Base-by-base conservation (phyloP, 768 basidiomycete species). In the Termitomyces sp. region DNA sequence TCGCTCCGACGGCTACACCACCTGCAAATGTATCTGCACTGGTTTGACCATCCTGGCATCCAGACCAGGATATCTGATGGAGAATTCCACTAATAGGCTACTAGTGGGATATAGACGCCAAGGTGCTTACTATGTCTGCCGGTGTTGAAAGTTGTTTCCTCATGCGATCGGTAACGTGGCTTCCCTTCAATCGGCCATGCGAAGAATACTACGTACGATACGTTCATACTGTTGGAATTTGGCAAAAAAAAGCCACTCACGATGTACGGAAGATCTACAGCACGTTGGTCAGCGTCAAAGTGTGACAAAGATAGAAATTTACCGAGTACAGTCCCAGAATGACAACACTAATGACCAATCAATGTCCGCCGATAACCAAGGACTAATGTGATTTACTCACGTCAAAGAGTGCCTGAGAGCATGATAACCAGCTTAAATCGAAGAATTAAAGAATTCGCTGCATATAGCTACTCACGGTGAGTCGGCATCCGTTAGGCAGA, bases 1-100 rank as follows among this genome's bases (percentile, higher is more conserved):
- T 92, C 3, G 90, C 91, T 2, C 91, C 91, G 7, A 88, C 86
- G 0, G 89, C 86, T 4, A 83, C 76, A 25, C 87, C 87, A 29
- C 77, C 79, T 32, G 81, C 76, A 55, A 83, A 82, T 1, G 88
- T 88, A 68, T 91, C 90, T 0, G 87, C 86, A 68, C 89, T 91
- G 0, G 83, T 90, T 71, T 90, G 83, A 38, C 79, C 80, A 69
- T 92, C 91, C 56, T 83, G 78, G 67, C 89, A 90, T 25, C 83
- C 88, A 17, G 88, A 85, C 72, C 85, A 89, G 1, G 86, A 88
- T 56, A 92, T 87, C 85, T 89, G 45, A 48, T 20, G n/a, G 3
- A 42, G 32, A 37, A 3, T 11, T 37, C 11, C 17, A 50, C 17
- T 15, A 14, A 34, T 15, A 4, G 29, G 6, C 8, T 45, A 17